Base-by-base conservation (phyloP, 2,329 filamentous ascomycete genomes). In the Cordyceps javanica region DNA sequence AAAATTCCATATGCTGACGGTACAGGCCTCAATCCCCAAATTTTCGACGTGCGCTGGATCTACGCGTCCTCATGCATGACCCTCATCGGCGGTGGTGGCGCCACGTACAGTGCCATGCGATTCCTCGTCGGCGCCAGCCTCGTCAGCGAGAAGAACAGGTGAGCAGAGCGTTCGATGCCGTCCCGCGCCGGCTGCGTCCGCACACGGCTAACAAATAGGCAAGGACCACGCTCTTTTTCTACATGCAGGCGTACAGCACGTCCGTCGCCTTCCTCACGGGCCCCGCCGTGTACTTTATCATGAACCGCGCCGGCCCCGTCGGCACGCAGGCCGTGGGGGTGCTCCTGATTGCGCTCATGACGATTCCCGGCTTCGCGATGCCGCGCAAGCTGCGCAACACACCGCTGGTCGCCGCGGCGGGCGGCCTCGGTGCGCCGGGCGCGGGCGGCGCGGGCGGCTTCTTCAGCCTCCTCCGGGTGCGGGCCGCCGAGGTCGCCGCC, bases 141-240 rank as follows among this genome's bases (percentile, higher is more conserved):
- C 23, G 45, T 49, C 25, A 48, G 36, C 32, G 57, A 56, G 23
- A 46, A 55, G 36, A 55, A 59, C 39, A 45, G 58, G 57, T 50
- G 44, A n/a, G n/a, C n/a, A n/a, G n/a, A n/a, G n/a, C n/a, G n/a
- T n/a, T n/a, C n/a, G n/a, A n/a, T n/a, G n/a, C n/a, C n/a, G n/a
- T n/a, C n/a, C n/a, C n/a, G n/a, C 16, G 13, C 14, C 26, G 2
- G 5, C 16, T 9, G 7, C 16, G 8, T 13, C 10, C 14, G 6
- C 6, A 45, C 28, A 10, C n/a, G 19, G 2, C 36, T 42, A 21
- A 48, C 19, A 25, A 32, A 16, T 3, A 2, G n/a, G 2, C 5
- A 30, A 57, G 57, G 28, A 34, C 57, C 8, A 59, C 57, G 3
- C 26, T 58, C 13, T 62, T 60, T 28, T 45, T 59, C 11, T 59